Evolutionary conservation across 2,329 filamentous ascomycete species (phyloP), one percentile per base, ranked within the genome.

Genomic region (Cladosporium sp.): DNA sequence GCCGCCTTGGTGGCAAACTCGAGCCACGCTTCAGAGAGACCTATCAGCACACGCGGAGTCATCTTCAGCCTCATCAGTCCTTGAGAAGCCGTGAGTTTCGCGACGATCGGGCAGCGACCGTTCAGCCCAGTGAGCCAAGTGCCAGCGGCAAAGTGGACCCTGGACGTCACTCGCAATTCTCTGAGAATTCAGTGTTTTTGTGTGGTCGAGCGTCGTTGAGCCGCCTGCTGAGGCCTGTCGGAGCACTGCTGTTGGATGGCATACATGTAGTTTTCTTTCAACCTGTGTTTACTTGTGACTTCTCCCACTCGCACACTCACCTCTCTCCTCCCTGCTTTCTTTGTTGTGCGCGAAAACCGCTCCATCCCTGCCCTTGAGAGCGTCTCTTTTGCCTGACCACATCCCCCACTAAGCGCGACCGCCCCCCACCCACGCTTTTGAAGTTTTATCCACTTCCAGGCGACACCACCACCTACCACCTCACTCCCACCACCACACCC

Each of bases 401-500:
- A 32, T 32, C 36, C 45, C 45, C 45, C 45, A 48, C 45, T 35
- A 32, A 35, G 25, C 45, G 28, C 45, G 28, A 35, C 32, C 32
- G 47, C 47, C 47, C 44, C 47, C 47, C 47, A 50, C 47, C 47
- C 42, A 25, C 24, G 28, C 42, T 25, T 45, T 25, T 45, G 42
- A 45, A 45, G 42, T 45, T 45, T 45, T 45, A 45, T 45, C 42
- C 42, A 45, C 42, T 45, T 32, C 42, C 42, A 45, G 42, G 42
- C 42, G 42, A 28, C 42, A 45, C 17, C 49, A 39, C 34, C 22
- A 20, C 34, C 48, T 25, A 25, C 50, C 15, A 44, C 37, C 83
- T 93, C 83, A 87, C 87, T 20, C 83, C 85, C 63, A 83, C 87
- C 66, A 89, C 88, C 71, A 42, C 51, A 6, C n/a, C 25, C 36